phyloP scores from a whole-genome alignment of 2,329 filamentous ascomycete genomes.

The Myotisia sp. region DNA sequence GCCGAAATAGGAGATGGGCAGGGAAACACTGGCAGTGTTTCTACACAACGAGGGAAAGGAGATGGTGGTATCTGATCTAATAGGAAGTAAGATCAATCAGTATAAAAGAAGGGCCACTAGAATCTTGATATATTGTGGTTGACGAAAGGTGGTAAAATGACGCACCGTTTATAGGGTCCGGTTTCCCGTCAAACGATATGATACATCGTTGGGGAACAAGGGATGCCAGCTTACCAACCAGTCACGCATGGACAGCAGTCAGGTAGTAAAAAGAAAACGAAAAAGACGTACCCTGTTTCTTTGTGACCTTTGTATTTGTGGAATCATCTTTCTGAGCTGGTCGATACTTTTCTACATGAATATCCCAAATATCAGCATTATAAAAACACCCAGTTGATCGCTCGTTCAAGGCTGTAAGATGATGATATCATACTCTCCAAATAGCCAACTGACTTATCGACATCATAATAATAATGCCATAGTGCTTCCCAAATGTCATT shows the following conservation, averaged over 20 bases:
- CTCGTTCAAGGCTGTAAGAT: neutral
- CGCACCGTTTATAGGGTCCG: neutral
- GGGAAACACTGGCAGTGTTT: neutral
- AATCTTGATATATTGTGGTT: too few species aligned
- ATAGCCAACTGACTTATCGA: constrained; percentile 71
- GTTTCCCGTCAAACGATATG: too few species aligned
- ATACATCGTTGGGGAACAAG: too few species aligned
- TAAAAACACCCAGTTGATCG: neutral
- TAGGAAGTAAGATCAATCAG: too few species aligned
- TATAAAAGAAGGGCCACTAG: too few species aligned
- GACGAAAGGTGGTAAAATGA: constrained; percentile 1
- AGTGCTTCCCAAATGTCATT: constrained; percentile 74
- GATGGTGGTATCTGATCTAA: too few species aligned
- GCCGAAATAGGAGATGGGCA: constrained; percentile 17
- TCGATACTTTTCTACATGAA: constrained; percentile 9
- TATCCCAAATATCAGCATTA: constrained; percentile 8
- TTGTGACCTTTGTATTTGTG: neutral
- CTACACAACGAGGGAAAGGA: too few species aligned
- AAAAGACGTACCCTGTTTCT: constrained; percentile 7
- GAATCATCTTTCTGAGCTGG: constrained; percentile 3
- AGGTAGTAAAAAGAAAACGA: constrained; percentile 5
- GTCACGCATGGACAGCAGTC: too few species aligned
- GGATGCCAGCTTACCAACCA: too few species aligned
- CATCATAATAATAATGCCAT: constrained; percentile 93
- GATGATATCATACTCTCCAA: constrained; percentile 44